Conservation (phyloP, 202 grass and related monocot genomes). For the Panicum virgatum region DNA sequence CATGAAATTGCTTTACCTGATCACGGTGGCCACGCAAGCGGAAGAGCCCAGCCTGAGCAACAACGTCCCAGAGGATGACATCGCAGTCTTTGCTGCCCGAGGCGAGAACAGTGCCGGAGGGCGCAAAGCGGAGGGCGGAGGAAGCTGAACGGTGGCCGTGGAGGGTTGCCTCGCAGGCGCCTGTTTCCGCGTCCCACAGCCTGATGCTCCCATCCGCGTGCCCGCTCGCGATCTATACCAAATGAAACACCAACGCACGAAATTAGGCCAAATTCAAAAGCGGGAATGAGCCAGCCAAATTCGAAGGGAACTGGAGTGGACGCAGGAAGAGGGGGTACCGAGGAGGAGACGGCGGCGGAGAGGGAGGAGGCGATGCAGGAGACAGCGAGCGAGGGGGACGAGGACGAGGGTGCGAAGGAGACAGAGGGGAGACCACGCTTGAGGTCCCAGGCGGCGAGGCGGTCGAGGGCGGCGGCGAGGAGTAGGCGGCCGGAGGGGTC, state of each 20-base stretch:
- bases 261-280: constrained; percentile 19
- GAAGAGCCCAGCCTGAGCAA: constrained; percentile 81
- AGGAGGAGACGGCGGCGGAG: constrained; percentile 49
- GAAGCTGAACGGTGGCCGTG: constrained; percentile 83
- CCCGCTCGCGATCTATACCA: constrained; percentile 80
- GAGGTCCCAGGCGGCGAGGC: constrained; percentile 78
- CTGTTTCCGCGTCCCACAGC: constrained; percentile 80
- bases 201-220: constrained; percentile 89
- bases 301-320: constrained; percentile 12
- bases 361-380: constrained; percentile 62
- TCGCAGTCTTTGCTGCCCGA: constrained; percentile 96
- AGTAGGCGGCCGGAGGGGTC: constrained; percentile 78
- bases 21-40: constrained; percentile 86
- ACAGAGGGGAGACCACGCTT: constrained; percentile 77
- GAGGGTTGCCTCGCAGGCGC: constrained; percentile 81
- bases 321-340: constrained; percentile 16
- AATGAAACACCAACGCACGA: constrained; percentile 5
- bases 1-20: constrained; percentile 49
- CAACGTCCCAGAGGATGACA: constrained; percentile 89
- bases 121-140: constrained; percentile 67
- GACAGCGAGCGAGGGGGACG: constrained; percentile 52
- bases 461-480: constrained; percentile 81
- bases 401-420: constrained; percentile 58
- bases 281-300: constrained; percentile 3
- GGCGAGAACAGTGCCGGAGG: constrained; percentile 66